phyloP scores from a whole-genome alignment of 2,329 filamentous ascomycete species.

The Fusarium mundagurra region DNA sequence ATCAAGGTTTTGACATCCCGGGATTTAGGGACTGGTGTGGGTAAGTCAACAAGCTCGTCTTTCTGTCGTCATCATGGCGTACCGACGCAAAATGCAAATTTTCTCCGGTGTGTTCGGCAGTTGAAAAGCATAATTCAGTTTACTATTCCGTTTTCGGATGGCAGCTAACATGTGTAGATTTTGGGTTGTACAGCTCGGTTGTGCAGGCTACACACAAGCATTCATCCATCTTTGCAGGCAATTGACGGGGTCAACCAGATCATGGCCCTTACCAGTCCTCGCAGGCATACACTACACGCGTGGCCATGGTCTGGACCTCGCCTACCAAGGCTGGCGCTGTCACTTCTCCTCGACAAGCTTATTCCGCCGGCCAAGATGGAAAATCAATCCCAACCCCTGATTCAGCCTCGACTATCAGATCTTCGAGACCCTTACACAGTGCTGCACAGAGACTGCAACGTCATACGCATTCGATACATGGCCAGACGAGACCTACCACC shows the following conservation, averaged over 20 bases:
- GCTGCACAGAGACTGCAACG: constrained; percentile 8
- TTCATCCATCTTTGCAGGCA: constrained; percentile 77
- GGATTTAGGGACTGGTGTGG: constrained; percentile 75
- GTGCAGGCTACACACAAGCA: constrained; percentile 87
- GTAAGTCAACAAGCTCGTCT: constrained; percentile 59
- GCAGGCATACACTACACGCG: constrained; percentile 44
- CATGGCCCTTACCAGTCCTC: constrained; percentile 36
- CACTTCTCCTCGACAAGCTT: background rate
- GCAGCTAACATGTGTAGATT: constrained; percentile 65
- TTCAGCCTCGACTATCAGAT: constrained; percentile 7
- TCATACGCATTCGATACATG: background rate
- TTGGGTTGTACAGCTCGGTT: constrained; percentile 77
- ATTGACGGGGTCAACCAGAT: constrained; percentile 48
- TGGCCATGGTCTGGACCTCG: constrained; percentile 54
- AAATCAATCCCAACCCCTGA: constrained; percentile 18
- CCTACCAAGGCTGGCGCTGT: constrained; percentile 9
- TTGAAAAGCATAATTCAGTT: background rate
- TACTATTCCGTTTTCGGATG: background rate
- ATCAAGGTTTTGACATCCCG: constrained; percentile 75
- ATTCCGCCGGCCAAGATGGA: constrained; percentile 1
- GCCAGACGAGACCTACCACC: constrained; percentile 22
- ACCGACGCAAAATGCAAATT: background rate
- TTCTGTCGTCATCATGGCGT: constrained; percentile 35
- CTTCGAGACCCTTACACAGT: constrained; percentile 4
- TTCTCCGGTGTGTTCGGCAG: background rate